Base-by-base conservation (phyloP, 257 asterid genomes). In the Solanum rostratum region DNA sequence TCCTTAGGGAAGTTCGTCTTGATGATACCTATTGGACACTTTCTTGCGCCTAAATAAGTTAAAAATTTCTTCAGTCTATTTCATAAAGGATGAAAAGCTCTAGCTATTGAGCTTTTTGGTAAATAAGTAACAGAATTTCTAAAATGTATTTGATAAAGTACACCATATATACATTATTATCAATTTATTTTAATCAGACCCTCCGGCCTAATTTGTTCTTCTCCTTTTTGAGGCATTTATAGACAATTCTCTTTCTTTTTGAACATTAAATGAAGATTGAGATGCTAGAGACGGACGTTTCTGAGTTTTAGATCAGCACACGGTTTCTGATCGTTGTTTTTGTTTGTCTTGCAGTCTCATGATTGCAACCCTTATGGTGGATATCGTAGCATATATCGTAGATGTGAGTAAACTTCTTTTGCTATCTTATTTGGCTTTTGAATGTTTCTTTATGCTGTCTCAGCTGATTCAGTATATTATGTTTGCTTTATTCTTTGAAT, bases 311-410 rank as follows among this genome's bases (percentile, higher is more conserved):
- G 29, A 65, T 84, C 37, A 24, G 73, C 80, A 84, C 55, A 60
- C 79, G 16, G 63, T 50, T 76, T 76, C 46, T 49, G 46, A 76
- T 50, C 10, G 9, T 16, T 27, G 1, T 88, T 79, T 84, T n/a
- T 50, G 43, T 15, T 79, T 79, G 85, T 54, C 46, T 59, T 83
- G 81, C 93, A 91, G 97, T 63, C 85, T 16, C 90, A 88, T 81
- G 91, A 88, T 80, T 89, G 52, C 41, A 78, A 88, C 63, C 87
- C 88, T 83, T 86, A 83, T 86, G 80, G 81, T 84, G 91, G 87
- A 79, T 81, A 63, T 80, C 43, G 55, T 86, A 88, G 54, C 66
- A 7, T 66, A 55, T 89, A 86, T 69, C 91, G 63, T 52, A 87
- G 91, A 92, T 79, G 95, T 91, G 86, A 87, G 89, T 87, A 20